Percentiles rank a stretch among this genome's conserved stretches.
Evolutionary conservation across 805 yeast species (phyloP).

Genomic region (Metschnikowia colocasiae): DNA sequence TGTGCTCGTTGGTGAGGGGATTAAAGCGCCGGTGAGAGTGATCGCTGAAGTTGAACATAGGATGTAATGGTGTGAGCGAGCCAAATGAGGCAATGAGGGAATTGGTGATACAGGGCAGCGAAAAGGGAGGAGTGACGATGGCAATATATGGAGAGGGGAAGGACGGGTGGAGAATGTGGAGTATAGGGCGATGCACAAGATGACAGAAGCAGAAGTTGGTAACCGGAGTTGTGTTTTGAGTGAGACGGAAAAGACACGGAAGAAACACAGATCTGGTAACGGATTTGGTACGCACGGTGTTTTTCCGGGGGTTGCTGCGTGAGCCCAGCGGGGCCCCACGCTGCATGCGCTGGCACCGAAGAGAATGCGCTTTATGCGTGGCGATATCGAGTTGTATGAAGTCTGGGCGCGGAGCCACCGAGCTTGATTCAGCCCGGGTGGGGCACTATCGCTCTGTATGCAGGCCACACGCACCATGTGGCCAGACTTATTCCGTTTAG

Average conservation of each 20-base stretch:
- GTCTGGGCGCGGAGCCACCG: no score
- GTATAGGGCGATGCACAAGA: neutral
- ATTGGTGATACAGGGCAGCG: no score
- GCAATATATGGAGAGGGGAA: neutral
- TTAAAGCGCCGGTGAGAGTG: constrained; percentile 68
- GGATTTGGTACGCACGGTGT: neutral
- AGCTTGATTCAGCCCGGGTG: neutral
- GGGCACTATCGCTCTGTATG: neutral
- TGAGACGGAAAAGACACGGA: constrained; percentile 2
- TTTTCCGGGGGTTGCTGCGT: constrained; percentile 5
- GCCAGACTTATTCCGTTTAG: constrained; percentile 1
- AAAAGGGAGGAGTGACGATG: no score
- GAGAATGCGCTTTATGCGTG: no score
- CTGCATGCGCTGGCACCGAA: neutral
- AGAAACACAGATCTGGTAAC: neutral
- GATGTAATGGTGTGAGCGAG: neutral
- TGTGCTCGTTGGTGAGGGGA: constrained; percentile 65
- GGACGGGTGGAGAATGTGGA: no score
- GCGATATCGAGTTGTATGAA: no score
- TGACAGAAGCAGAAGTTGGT: neutral
- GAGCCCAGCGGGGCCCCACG: neutral
- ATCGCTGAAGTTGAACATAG: constrained; percentile 46
- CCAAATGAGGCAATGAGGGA: neutral
- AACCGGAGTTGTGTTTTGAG: neutral
- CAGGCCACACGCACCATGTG: neutral